Conservation (phyloP, 1,284 basidiomycete species). For the Rhodotorula sp. region DNA sequence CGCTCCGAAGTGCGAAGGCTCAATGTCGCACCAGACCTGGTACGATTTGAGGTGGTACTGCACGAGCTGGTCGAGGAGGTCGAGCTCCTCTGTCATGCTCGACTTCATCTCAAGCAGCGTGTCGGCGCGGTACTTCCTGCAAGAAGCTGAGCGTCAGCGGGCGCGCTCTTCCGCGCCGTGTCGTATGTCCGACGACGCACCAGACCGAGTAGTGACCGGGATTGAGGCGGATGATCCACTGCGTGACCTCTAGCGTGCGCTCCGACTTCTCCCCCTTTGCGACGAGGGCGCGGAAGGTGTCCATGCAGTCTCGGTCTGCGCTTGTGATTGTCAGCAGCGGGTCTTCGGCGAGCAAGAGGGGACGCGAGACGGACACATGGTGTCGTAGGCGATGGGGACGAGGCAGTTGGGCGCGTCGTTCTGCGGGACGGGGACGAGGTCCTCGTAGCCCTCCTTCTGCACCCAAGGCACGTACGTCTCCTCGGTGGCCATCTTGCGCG, state of each 20-base stretch:
- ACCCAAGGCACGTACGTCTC: slow-evolving; percentile 57
- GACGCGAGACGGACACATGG: slow-evolving; percentile 66
- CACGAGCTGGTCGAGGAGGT: slow-evolving; percentile 79
- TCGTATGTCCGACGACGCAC: slow-evolving; percentile 53
- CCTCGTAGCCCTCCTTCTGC: slow-evolving; percentile 71
- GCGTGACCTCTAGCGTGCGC: slow-evolving; percentile 79
- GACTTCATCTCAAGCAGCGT: slow-evolving; percentile 68
- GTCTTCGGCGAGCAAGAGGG: neutral
- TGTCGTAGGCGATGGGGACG: slow-evolving; percentile 83
- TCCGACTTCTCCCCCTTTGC: slow-evolving; percentile 71
- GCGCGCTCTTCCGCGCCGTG: neutral
- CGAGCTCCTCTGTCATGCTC: slow-evolving; percentile 71
- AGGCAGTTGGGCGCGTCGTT: slow-evolving; percentile 73
- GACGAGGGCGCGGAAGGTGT: slow-evolving; percentile 83
- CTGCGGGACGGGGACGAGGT: slow-evolving; percentile 76
- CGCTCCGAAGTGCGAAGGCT: too few relatives aligned
- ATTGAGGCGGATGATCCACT: slow-evolving; percentile 79
- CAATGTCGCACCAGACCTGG: slow-evolving; percentile 75
- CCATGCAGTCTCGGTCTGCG: slow-evolving; percentile 84
- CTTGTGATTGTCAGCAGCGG: neutral
- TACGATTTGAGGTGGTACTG: slow-evolving; percentile 84
- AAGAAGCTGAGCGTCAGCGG: neutral
- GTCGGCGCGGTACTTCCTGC: slow-evolving; percentile 88
- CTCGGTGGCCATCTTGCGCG: neutral
- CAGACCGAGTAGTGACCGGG: slow-evolving; percentile 94